Evolutionary conservation across 306 rosid genomes (phyloP).

Genomic region (Ormosia semicastrata): DNA sequence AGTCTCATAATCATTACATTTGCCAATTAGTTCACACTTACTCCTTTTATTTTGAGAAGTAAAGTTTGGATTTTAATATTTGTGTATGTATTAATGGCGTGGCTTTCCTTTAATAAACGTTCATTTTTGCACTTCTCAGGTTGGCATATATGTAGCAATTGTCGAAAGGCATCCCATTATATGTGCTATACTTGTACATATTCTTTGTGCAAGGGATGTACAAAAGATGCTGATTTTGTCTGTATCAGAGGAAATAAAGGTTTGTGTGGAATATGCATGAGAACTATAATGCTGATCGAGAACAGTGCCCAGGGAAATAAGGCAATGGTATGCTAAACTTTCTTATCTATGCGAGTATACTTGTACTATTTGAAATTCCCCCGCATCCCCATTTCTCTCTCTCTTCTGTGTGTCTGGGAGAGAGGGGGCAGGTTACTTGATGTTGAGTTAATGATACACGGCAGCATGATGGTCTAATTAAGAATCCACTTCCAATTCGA

Average conservation of each 20-base stretch:
- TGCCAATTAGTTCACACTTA: not conserved
- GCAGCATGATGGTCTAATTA: conserved; percentile 18
- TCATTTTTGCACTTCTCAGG: conserved; percentile 52
- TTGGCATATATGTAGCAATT: conserved; percentile 93
- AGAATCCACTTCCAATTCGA: too few species aligned
- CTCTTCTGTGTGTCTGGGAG: not conserved
- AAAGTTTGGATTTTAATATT: conserved; percentile 9
- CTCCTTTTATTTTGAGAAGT: conserved; percentile 9
- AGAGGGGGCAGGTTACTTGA: not conserved
- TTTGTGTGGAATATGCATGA: conserved; percentile 87
- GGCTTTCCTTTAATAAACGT: not conserved
- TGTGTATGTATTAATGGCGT: not conserved
- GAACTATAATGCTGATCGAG: conserved; percentile 85
- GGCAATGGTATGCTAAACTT: conserved; percentile 62
- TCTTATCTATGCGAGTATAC: conserved; percentile 20
- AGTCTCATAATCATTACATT: not conserved
- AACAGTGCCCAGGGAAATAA: conserved; percentile 55
- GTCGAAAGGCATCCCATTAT: conserved; percentile 79
- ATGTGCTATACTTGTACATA: conserved; percentile 94
- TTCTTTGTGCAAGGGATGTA: conserved; percentile 91
- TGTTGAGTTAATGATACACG: not conserved
- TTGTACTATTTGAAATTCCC: not conserved
- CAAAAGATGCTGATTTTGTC: conserved; percentile 74
- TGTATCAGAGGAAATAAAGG: conserved; percentile 86
- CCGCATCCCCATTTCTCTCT: not conserved